Evolutionary conservation across 805 yeast genomes (phyloP), one percentile per base, ranked within the genome.

Genomic region (Candida multigemmis): DNA sequence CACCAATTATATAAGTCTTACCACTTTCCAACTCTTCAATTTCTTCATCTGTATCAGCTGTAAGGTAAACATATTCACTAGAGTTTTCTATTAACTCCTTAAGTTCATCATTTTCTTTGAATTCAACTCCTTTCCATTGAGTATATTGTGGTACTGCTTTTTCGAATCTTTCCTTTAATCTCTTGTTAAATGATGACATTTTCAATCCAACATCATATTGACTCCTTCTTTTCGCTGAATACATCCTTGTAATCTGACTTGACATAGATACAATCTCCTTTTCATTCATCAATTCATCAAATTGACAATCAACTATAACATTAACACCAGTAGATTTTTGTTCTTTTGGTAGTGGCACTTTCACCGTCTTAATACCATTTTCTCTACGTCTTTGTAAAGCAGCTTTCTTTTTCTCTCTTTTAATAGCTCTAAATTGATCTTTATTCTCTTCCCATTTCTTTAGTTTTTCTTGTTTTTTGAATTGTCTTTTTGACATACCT

Each of bases 211-310:
- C 73, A 6, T 67, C 70, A 33, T 67, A 62, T 23, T 52, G 46
- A 11, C 82, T 71, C 26, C 72, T 69, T 39, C 81, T 70, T 46
- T 81, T 84, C 11, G 79, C 79, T 6, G 94, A 71, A 50, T 89
- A 89, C 26, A 84, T 68, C 33, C 96, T 65, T 3, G 89, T 74
- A 26, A 91, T 65, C 54, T 89, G 98, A 26, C 75, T 69, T 5
- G 85, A 71, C 44, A 89, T 53, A 12, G 94, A 82, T 2, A 70
- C 69, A 23, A 71, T 60, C 34, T 71, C 77, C 38, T 77, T 77
- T 12, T 76, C 82, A 19, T 68, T 71, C 98, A 91, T 91, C 42
- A 81, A 46, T 23, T 82, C 91, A 45, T 91, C 97, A 50, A 89
- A 89, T 10, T 70, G 81, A 54, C 98, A 89, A 53, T 89, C 98